Base-by-base conservation (phyloP, 208 protist species). In the Polymyxa betae region DNA sequence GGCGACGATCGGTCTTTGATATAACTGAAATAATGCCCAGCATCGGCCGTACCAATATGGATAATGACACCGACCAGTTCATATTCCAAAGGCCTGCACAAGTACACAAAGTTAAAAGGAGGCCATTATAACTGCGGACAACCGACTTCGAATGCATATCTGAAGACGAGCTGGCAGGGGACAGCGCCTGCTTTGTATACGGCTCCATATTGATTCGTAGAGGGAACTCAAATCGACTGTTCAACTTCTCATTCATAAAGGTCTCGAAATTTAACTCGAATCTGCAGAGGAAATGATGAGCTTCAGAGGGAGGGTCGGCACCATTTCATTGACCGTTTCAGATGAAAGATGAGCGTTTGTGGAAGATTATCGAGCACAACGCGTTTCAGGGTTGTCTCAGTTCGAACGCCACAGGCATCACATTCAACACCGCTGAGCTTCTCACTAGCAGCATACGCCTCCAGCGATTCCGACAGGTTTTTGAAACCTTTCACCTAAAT, bases 11-110 rank as follows among this genome's bases (percentile, higher is more conserved):
- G 52, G 5, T 93, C 90, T 1, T 43, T 41, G 88, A 92, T 60
- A 38, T 91, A 90, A 38, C 88, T 92, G 88, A 87, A 92, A 46
- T 92, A 92, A 49, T 92, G 90, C 0, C 90, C 90, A 38, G 88
- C 38, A 0, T 92, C 43, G 12, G 78, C 77, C 0, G 88, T 78
- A 10, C 90, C 90, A 40, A 60, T 91, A 49, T 92, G 90, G 29
- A 90, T 60, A 16, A 92, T 90, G 0, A 92, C 68, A 12, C 90
- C 90, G n/a, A 32, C 29, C 0, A 92, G 90, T 44, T 89, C 45
- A 89, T 89, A 92, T 10, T 92, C 24, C 24, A 90, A 91, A 41
- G 90, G 46, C 10, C 46, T 87, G 20, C n/a, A n/a, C n/a, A n/a
- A n/a, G n/a, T 87, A 32, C 24, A 29, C 77, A 45, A 46, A 24